Evolutionary conservation across 768 basidiomycete genomes (phyloP).

Genomic region (Agaricus blazei): DNA sequence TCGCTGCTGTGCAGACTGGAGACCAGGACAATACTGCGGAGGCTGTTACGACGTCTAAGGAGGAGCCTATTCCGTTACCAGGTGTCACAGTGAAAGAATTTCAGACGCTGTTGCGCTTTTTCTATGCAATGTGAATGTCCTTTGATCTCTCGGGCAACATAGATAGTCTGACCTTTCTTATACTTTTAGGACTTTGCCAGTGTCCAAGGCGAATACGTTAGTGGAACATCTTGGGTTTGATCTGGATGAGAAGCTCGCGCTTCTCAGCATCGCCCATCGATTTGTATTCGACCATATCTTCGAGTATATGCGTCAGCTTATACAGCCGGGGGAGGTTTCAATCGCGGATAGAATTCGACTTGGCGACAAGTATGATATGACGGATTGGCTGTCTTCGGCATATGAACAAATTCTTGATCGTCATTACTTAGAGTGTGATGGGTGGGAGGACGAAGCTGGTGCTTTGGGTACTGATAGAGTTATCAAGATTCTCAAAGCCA

Average conservation of each 20-base stretch:
- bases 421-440: slow-evolving; percentile 15
- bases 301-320: slow-evolving; percentile 22
- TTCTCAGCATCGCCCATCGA: slow-evolving; percentile 36
- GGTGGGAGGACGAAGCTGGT: slow-evolving; percentile 23
- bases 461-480: slow-evolving; percentile 18
- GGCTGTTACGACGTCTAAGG: no score
- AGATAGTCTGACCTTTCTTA: no score
- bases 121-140: no score
- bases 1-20: not conserved
- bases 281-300: slow-evolving; percentile 31
- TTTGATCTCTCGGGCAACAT: no score
- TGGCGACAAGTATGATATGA: slow-evolving; percentile 31
- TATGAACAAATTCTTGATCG: slow-evolving; percentile 32
- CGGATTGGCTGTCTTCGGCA: slow-evolving; percentile 33
- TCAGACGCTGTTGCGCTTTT: no score
- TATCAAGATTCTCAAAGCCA: not conserved
- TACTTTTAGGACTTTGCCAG: slow-evolving; percentile 8
- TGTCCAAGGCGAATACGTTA: not conserved
- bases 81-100: no score
- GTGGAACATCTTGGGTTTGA: not conserved
- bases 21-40: no score
- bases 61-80: no score
- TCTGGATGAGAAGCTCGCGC: slow-evolving; percentile 28
- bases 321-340: slow-evolving; percentile 12
- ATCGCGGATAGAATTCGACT: slow-evolving; percentile 31